These are phyloP conservation scores for Cutaneotrichosporon sp. DNA, from an alignment of 1,284 basidiomycete genomes.

Conservation along the genomic window DNA sequence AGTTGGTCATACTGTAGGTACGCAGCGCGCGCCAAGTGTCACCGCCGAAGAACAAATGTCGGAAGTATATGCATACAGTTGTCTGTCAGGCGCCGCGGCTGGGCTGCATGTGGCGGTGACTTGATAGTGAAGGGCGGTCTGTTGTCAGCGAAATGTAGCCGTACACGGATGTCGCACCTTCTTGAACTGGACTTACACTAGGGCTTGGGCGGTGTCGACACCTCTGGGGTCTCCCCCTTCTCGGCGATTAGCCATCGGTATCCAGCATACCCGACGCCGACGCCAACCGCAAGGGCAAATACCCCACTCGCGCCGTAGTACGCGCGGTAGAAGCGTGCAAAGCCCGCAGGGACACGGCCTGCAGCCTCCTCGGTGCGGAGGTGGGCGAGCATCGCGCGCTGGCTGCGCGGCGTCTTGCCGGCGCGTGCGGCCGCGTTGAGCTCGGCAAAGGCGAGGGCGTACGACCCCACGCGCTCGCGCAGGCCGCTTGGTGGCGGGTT, in stretches of 20 bases:
- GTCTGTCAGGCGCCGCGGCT: neutral
- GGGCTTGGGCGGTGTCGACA: neutral
- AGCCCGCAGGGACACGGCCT: neutral
- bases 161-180: no score
- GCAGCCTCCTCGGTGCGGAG: neutral
- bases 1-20: no score
- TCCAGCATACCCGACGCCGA: neutral
- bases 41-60: no score
- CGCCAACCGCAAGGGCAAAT: neutral
- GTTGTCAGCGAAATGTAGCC: no score
- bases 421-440: neutral
- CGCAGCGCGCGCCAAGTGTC: no score
- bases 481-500: neutral
- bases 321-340: neutral
- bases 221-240: neutral
- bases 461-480: neutral
- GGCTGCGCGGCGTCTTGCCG: neutral
- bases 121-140: no score
- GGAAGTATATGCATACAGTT: neutral
- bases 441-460: conserved; percentile 1
- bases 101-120: neutral
- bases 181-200: no score
- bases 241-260: conserved; percentile 21
- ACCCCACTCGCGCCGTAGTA: neutral
- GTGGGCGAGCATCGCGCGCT: neutral